A percentile compares a stretch with the other conserved stretches of the same genome.
Evolutionary conservation across 495 filamentous ascomycete species (phyloP).

Genomic region (Hyphodiscus hymeniophilus): DNA sequence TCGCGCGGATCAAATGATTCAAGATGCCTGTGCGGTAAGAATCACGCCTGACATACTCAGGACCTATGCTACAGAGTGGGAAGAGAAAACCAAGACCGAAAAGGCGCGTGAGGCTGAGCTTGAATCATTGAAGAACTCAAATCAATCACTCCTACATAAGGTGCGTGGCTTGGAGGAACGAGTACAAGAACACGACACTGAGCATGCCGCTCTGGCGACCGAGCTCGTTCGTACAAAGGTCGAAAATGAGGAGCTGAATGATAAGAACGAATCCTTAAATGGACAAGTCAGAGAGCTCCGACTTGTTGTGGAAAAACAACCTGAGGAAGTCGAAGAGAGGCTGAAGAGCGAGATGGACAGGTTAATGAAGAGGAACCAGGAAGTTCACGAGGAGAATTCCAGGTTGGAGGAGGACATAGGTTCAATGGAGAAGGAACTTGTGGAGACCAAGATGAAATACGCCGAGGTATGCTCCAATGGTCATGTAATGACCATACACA

Average conservation of each 20-base stretch:
- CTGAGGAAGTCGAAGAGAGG: slow-evolving; percentile 75
- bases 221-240: slow-evolving; percentile 88
- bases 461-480: slow-evolving; percentile 68
- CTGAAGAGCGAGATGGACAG: slow-evolving; percentile 83
- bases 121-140: slow-evolving; percentile 61
- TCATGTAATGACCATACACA: neutral
- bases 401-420: slow-evolving; percentile 80
- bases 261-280: slow-evolving; percentile 78
- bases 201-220: slow-evolving; percentile 87
- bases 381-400: slow-evolving; percentile 91
- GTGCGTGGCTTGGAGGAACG: slow-evolving; percentile 80
- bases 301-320: slow-evolving; percentile 79
- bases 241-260: slow-evolving; percentile 79
- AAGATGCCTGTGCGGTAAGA: slow-evolving; percentile 85
- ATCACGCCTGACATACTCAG: slow-evolving; percentile 74
- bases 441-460: slow-evolving; percentile 89
- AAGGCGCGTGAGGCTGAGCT: slow-evolving; percentile 77
- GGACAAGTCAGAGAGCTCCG: slow-evolving; percentile 76
- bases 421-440: slow-evolving; percentile 91
- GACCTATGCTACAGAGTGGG: slow-evolving; percentile 81
- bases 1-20: slow-evolving; percentile 84
- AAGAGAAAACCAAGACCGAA: slow-evolving; percentile 70
- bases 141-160: slow-evolving; percentile 53
- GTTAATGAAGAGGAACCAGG: slow-evolving; percentile 84
- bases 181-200: slow-evolving; percentile 79